Base-by-base conservation (phyloP, 352 stramenopile genomes). In the Poterioochromonas sp. region DNA sequence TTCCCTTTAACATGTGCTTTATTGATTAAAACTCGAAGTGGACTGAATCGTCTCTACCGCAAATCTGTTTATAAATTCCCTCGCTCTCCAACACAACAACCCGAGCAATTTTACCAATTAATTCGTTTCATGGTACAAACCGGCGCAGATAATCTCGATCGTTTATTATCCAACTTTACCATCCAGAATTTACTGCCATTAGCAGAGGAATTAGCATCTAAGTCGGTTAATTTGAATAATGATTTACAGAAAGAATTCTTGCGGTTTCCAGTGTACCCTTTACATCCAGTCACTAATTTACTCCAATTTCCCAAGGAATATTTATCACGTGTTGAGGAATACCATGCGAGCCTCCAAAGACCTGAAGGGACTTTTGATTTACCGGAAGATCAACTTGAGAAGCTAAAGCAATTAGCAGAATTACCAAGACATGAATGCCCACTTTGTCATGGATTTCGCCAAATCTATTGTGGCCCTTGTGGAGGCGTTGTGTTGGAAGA, bases 401-500 rank as follows among this genome's bases (percentile, higher is more conserved):
- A 35, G 5, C 22, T 74, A 35, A 2, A 74, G 34, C 39, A 1
- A 39, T 34, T 74, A 11, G 12, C n/a, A 39, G 37, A 29, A 35
- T 15, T 74, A 1, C 5, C 2, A 74, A n/a, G 65, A 39, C 3
- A 35, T 12, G 12, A 20, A 15, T 74, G 65, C 53, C 65, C 65
- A 51, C 5, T 29, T 18, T 74, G 65, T 39, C 1, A 35, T 54
- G 22, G 26, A 26, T 18, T 11, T n/a, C 35, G 40, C 3, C 65
- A 74, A 20, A 12, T 74, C 3, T 74, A 74, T 74, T 74, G 65
- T 54, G 65, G 65, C 15, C 39, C 37, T 34, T 74, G 65, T 54
- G 37, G 37, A 20, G 65, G 65, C 3, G 1, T 74, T 12, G 1
- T 34, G 22, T 54, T 74, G 65, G 34, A 34, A 35, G 11, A 1